Evolutionary conservation across 2,329 filamentous ascomycete species (phyloP).

Genomic region (Calonectria honghensis): DNA sequence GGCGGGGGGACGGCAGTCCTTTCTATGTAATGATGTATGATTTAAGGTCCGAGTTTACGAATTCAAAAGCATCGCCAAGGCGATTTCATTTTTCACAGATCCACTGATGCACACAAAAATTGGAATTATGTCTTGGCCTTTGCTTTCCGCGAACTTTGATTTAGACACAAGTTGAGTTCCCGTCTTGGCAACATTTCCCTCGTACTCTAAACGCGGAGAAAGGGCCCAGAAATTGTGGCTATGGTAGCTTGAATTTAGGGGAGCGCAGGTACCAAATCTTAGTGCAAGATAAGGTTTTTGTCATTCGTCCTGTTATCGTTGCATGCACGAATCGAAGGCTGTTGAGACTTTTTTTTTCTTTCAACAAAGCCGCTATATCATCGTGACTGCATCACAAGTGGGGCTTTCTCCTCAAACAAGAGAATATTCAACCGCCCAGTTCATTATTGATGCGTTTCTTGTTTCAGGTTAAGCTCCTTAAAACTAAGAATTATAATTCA

Average conservation of each 20-base stretch:
- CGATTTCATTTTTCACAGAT: not conserved
- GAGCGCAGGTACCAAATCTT: not conserved
- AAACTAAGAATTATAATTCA: not conserved
- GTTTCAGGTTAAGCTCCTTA: not conserved
- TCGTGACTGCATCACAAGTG: not conserved
- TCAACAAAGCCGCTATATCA: not conserved
- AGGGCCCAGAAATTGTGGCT: constrained; percentile 18
- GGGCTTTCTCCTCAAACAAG: not conserved
- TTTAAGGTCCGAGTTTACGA: not conserved
- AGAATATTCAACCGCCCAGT: not conserved
- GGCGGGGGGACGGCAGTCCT: not conserved
- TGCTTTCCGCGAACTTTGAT: constrained; percentile 6
- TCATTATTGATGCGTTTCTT: not conserved
- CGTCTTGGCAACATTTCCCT: constrained; percentile 7
- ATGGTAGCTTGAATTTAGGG: not conserved
- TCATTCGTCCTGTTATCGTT: not conserved
- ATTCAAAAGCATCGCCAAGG: constrained; percentile 2
- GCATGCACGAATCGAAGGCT: not conserved
- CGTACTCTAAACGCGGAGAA: constrained; percentile 21
- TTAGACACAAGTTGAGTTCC: not conserved
- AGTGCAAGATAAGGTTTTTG: constrained; percentile 4
- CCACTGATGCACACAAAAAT: not conserved
- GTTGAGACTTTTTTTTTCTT: not conserved
- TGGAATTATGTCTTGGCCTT: not conserved
- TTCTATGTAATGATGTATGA: constrained; percentile 27